Percentiles rank a stretch among this genome's conserved stretches.
These are phyloP conservation scores for Aspergillus calidoustus DNA, from an alignment of 2,329 filamentous ascomycete genomes.

Conservation along the genomic window DNA sequence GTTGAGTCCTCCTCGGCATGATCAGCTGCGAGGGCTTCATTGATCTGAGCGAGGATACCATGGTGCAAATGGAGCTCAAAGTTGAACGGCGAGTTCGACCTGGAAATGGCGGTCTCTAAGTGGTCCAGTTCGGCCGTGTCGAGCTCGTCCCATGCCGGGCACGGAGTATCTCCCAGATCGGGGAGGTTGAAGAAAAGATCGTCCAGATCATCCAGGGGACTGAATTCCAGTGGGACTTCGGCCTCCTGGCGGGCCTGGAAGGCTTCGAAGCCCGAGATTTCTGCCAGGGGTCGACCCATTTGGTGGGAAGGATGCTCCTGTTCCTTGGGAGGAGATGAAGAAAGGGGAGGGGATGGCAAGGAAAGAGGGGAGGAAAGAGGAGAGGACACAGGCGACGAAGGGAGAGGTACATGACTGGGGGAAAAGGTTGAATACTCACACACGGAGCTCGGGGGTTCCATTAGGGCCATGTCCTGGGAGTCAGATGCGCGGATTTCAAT, in stretches of 20 bases:
- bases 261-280: background rate
- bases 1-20: constrained; percentile 5
- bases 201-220: background rate
- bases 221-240: background rate
- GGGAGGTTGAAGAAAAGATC: background rate
- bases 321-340: background rate
- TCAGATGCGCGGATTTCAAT: background rate
- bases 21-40: constrained; percentile 10
- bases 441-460: constrained; percentile 20
- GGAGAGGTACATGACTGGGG: background rate
- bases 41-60: constrained; percentile 5
- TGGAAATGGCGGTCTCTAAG: constrained; percentile 19
- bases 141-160: background rate
- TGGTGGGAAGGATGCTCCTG: background rate
- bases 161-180: background rate
- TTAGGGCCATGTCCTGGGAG: constrained; percentile 7
- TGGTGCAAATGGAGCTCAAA: background rate
- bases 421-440: constrained; percentile 19
- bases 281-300: background rate
- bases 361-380: background rate
- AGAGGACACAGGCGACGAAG: background rate
- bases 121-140: constrained; percentile 14
- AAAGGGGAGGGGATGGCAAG: background rate
- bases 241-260: background rate
- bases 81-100: constrained; percentile 14